Evolutionary conservation across 768 basidiomycete species (phyloP).

Genomic region (Tremella fuciformis): DNA sequence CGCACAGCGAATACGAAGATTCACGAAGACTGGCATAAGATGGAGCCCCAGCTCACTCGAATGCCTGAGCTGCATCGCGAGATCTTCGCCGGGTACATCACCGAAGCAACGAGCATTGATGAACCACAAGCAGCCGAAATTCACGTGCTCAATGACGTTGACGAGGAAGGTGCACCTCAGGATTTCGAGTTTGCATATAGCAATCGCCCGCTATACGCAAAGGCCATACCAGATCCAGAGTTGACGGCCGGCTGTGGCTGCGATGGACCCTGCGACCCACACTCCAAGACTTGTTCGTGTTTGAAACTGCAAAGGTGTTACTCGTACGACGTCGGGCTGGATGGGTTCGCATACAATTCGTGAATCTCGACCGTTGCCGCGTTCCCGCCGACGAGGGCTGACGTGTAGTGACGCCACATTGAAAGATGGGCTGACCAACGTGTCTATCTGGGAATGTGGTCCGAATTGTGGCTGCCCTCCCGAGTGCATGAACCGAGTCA

Average conservation of each 20-base stretch:
- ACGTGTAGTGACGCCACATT: constrained; percentile 57
- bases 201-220: constrained; percentile 72
- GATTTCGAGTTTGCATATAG: constrained; percentile 85
- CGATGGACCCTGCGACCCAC: constrained; percentile 70
- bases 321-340: constrained; percentile 53
- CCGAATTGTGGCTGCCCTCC: constrained; percentile 74
- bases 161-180: constrained; percentile 64
- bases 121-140: constrained; percentile 71
- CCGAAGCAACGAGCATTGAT: constrained; percentile 63
- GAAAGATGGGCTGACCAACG: constrained; percentile 46
- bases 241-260: constrained; percentile 70
- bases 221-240: constrained; percentile 67
- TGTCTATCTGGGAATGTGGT: constrained; percentile 76
- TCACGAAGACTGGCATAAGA: constrained; percentile 27
- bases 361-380: constrained; percentile 23
- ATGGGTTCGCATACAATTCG: constrained; percentile 68
- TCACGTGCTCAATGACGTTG: constrained; percentile 65
- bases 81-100: constrained; percentile 66
- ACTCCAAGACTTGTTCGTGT: constrained; percentile 70
- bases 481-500: constrained; percentile 78
- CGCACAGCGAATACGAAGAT: constrained; percentile 8
- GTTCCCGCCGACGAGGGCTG: constrained; percentile 4
- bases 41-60: constrained; percentile 14
- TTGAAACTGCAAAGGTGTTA: constrained; percentile 59
- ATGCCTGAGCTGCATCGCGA: constrained; percentile 49